Base-by-base conservation (phyloP, 129 eudicot genomes). In the Calendula officinalis region DNA sequence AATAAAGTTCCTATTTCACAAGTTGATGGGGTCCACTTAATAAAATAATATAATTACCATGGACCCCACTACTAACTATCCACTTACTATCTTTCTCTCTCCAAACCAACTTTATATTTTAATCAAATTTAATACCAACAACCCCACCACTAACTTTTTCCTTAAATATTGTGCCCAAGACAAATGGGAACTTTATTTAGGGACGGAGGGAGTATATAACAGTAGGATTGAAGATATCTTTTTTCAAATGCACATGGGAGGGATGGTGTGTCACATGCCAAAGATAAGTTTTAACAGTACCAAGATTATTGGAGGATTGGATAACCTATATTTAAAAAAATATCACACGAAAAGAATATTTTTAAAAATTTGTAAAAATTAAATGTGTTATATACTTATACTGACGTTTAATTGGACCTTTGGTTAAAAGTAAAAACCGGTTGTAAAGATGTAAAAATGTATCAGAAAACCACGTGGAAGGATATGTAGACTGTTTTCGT, bases 391-490 rank as follows among this genome's bases (percentile, higher is more conserved):
- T 57, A 36, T 46, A 3, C 27, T 45, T 55, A 45, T 45, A 39
- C 55, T 7, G 70, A 22, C 53, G 62, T 53, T 62, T 53, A 47
- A 55, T 27, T 27, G 5, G 58, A 17, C 16, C 52, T 36, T 30
- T 36, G 55, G 62, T 56, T 9, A 51, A 45, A 57, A 36, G 45
- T 3, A 1, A 56, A 56, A 56, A 35, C 11, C 3, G 61, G 22
- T 14, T 41, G 67, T 48, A 57, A 59, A 69, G 66, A 46, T 56
- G 81, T 69, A 62, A 64, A 69, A 63, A 69, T 76, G 67, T 46
- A 73, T 65, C 67, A 47, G 78, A 58, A 40, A 56, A 32, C 60
- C 78, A 73, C 57, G 78, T 73, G 78, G 46, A 73, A 69, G 43
- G 52, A 33, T 65, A 47, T 17, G 60, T 73, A 47, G 78, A 58